Evolutionary conservation across 2,329 filamentous ascomycete species (phyloP), one percentile per base, ranked within the genome.

Genomic region (Alternaria longipes): DNA sequence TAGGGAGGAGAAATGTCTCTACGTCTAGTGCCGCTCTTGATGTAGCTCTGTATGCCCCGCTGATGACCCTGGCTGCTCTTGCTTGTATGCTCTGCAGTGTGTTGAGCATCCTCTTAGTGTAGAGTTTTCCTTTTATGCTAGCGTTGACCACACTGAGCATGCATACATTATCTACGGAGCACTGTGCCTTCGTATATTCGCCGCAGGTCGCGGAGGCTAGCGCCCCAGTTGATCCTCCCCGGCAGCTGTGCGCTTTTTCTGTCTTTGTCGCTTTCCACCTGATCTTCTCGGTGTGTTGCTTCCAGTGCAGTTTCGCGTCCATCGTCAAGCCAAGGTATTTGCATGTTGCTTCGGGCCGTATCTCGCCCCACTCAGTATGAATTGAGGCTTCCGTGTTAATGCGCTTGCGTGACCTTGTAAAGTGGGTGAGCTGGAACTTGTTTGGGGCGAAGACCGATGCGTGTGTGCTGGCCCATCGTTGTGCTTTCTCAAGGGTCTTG

Each of bases 361-460:
- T 60, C 51, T 65, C 56, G 56, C 71, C 64, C 67, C 51, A 72
- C 36, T 55, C 58, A 16, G 65, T 63, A 34, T 66, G 20, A 45
- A 65, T 63, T n/a, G 18, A 36, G 51, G 22, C 49, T n/a, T 54
- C 49, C 8, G 34, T 60, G 36, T 64, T 53, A 38, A 66, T 64
- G 22, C 54, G 56, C 60, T 51, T 68, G 53, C 42, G 58, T 53
- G 41, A 49, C 28, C 62, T 72, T 62, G 55, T 69, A 54, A 74
- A 69, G 59, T 76, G 64, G 22, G 66, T 72, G 1, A 78, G 68
- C 57, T 71, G 36, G 63, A 69, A 77, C 53, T 77, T 78, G 20
- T 70, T 60, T 51, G 63, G 69, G 5, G 68, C 67, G 54, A 78
- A 77, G 38, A 69, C 58, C 1, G 65, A 73, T 50, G 56, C 67